A percentile compares a stretch with the other conserved stretches of the same genome.
Evolutionary conservation across 108 stramenopile genomes (phyloP).

Genomic region (Cyclotella distinguenda): DNA sequence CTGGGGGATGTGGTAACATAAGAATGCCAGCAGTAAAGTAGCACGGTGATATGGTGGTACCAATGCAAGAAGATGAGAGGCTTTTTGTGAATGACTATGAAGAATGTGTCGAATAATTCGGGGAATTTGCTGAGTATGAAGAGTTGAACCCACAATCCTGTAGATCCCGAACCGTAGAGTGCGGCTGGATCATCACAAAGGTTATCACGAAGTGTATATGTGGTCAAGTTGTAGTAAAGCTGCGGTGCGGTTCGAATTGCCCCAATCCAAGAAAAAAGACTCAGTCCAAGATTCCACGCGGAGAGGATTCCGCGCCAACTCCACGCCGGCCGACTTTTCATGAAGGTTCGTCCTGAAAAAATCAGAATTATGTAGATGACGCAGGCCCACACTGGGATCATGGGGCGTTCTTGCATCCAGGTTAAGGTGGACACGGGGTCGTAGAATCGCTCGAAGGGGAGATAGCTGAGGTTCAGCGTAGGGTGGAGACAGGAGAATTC

Average conservation of each 20-base stretch:
- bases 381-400: conserved; percentile 45
- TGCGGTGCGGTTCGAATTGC: conserved; percentile 87
- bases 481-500: conserved; percentile 61
- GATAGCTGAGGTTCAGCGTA: conserved; percentile 32
- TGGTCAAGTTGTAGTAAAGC: conserved; percentile 76
- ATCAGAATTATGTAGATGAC: conserved; percentile 49
- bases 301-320: conserved; percentile 68
- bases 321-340: conserved; percentile 56
- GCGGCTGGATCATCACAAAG: conserved; percentile 74
- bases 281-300: conserved; percentile 87
- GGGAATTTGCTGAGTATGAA: conserved; percentile 94
- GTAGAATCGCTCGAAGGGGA: conserved; percentile 48
- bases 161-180: conserved; percentile 76
- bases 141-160: conserved; percentile 90
- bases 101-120: conserved; percentile 96
- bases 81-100: conserved; percentile 96
- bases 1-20: conserved; percentile 86
- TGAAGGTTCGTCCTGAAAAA: conserved; percentile 33
- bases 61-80: conserved; percentile 96
- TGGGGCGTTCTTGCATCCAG: conserved; percentile 52
- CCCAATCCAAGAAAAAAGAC: conserved; percentile 86
- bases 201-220: conserved; percentile 58
- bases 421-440: conserved; percentile 32
- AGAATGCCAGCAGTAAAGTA: conserved; percentile 96
- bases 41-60: conserved; percentile 98